Percentiles rank a stretch among this genome's conserved stretches.
Conservation (phyloP, 768 basidiomycete genomes). For the Tylopilus rubrobrunneus region DNA sequence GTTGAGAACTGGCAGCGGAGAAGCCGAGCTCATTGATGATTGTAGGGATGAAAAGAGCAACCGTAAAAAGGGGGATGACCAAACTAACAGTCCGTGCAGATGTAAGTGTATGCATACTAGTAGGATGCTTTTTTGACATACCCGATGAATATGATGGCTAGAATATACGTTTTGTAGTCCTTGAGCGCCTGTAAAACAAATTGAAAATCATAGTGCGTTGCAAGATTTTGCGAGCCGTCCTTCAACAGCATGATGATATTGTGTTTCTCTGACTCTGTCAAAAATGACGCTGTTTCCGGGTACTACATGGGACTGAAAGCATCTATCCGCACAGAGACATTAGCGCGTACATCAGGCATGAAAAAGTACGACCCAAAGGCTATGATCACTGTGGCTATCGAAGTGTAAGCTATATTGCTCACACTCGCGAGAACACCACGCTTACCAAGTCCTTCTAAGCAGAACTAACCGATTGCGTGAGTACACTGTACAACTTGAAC, state of each 20-base stretch:
- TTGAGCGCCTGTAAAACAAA: slow-evolving; percentile 47
- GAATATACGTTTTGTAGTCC: slow-evolving; percentile 40
- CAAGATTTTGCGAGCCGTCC: slow-evolving; percentile 41
- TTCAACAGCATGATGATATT: slow-evolving; percentile 35
- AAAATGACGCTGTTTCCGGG: slow-evolving; percentile 55
- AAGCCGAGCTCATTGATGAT: slow-evolving; percentile 49
- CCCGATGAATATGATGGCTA: slow-evolving; percentile 39
- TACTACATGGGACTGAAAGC: slow-evolving; percentile 33
- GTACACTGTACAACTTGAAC: neutral
- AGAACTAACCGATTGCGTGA: slow-evolving; percentile 25
- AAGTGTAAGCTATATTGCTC: neutral
- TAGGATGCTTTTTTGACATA: slow-evolving; percentile 2
- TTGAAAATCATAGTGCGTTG: slow-evolving; percentile 41
- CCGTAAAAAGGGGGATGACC: slow-evolving; percentile 41
- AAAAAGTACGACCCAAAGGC: slow-evolving; percentile 40
- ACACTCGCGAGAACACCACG: neutral
- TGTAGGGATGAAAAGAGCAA: slow-evolving; percentile 48
- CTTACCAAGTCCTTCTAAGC: slow-evolving; percentile 29
- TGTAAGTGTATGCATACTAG: neutral
- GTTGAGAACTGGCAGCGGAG: slow-evolving; percentile 46
- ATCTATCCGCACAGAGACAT: neutral
- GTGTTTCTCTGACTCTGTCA: slow-evolving; percentile 41
- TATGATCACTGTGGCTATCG: slow-evolving; percentile 20
- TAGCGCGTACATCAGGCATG: slow-evolving; percentile 45
- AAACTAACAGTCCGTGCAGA: slow-evolving; percentile 24